phyloP scores from a whole-genome alignment of 1,284 basidiomycete genomes.

The Sphagnurus paluster region DNA sequence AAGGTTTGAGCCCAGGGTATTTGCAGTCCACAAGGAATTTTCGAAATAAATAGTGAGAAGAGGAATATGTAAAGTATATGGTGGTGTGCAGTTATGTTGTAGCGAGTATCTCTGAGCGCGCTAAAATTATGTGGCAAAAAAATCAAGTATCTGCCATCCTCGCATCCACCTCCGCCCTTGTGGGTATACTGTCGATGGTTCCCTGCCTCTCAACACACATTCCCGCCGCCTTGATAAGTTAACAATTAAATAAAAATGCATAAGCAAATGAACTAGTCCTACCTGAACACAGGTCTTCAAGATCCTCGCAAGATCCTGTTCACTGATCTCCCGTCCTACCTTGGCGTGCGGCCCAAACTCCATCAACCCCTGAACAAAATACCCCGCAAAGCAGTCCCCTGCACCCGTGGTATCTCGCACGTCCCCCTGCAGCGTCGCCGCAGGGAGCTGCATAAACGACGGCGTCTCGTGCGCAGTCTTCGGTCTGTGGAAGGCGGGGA shows the following conservation, averaged over 20 bases:
- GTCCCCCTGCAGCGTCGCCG: constrained; percentile 38
- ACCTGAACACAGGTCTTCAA: constrained; percentile 44
- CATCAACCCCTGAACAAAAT: constrained; percentile 57
- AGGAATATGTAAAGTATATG: background rate
- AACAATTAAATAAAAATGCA: background rate
- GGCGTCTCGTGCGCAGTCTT: constrained; percentile 18
- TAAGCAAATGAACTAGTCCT: constrained; percentile 15
- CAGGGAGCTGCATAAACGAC: constrained; percentile 41
- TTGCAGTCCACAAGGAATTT: constrained; percentile 13
- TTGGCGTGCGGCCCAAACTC: constrained; percentile 27
- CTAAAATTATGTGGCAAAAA: background rate
- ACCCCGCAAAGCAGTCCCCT: constrained; percentile 62
- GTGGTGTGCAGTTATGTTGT: too few species aligned
- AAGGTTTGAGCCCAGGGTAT: constrained; percentile 11
- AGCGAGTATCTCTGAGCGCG: background rate
- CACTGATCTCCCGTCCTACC: constrained; percentile 26
- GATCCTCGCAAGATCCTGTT: constrained; percentile 33
- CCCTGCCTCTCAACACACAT: constrained; percentile 57
- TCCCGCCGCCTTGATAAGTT: constrained; percentile 45
- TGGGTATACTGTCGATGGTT: constrained; percentile 57
- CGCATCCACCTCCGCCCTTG: constrained; percentile 36
- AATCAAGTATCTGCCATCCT: constrained; percentile 20
- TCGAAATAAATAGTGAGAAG: constrained; percentile 8
- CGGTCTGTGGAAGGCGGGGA: constrained; percentile 27
- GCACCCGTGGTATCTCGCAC: constrained; percentile 58